Conservation (phyloP, 176 grass and related monocot genomes). For the Oryza nivara region DNA sequence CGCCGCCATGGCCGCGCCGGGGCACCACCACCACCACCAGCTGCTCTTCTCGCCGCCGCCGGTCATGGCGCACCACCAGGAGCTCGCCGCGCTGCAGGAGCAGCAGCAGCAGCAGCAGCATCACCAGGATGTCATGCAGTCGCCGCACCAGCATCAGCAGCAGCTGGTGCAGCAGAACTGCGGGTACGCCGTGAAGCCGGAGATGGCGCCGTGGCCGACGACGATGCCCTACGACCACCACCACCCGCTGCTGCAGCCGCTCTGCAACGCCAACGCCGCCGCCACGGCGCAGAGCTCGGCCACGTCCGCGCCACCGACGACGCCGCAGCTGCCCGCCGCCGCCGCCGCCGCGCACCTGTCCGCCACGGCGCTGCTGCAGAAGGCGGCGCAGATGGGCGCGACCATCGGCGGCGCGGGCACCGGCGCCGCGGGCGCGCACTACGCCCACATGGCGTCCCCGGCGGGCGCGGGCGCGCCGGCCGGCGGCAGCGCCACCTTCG, state of each 20-base stretch:
- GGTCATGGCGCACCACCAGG: conserved; percentile 44
- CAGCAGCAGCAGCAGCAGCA: not conserved
- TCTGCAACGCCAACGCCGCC: conserved; percentile 21
- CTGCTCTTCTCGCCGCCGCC: conserved; percentile 52
- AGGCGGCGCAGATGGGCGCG: conserved; percentile 96
- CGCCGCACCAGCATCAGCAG: not conserved
- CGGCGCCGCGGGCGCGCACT: conserved; percentile 31
- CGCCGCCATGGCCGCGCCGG: conserved; percentile 16
- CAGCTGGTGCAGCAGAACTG: conserved; percentile 37
- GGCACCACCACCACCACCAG: conserved; percentile 16
- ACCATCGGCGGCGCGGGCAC: conserved; percentile 52
- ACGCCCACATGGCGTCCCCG: conserved; percentile 58
- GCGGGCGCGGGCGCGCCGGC: not conserved
- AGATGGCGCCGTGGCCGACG: conserved; percentile 51
- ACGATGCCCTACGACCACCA: conserved; percentile 43
- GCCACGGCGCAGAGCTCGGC: conserved; percentile 31
- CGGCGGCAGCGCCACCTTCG: not conserved
- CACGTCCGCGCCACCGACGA: conserved; percentile 31
- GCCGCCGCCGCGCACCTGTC: conserved; percentile 69
- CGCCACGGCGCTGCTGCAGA: conserved; percentile 90
- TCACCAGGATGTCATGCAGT: conserved; percentile 46
- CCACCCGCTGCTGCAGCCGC: conserved; percentile 36
- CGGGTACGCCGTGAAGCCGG: conserved; percentile 59
- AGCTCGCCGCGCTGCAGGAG: conserved; percentile 40
- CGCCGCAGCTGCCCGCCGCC: not conserved